Conservation (phyloP, 176 grass and related monocot genomes). For the Lolium perenne region DNA sequence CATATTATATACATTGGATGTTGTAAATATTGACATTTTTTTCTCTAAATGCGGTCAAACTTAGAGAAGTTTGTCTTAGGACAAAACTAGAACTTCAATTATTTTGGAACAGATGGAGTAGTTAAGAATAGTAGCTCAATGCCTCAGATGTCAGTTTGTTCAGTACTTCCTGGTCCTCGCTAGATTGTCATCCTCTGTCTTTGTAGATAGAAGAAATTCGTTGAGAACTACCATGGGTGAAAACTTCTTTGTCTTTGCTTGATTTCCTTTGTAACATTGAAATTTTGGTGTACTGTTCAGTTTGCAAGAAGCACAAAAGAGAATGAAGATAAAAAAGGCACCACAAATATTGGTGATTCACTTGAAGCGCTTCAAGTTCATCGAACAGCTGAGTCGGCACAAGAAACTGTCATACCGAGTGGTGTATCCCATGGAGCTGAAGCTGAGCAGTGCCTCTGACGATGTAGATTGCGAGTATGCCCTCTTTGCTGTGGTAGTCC, state of each 20-base stretch:
- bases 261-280: slow-evolving; percentile 19
- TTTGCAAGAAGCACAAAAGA: slow-evolving; percentile 93
- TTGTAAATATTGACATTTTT: too few species aligned
- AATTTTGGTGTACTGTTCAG: slow-evolving; percentile 43
- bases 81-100: too few species aligned
- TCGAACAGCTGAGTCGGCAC: slow-evolving; percentile 81
- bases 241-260: slow-evolving; percentile 27
- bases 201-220: slow-evolving; percentile 13
- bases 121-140: background rate
- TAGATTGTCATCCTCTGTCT: background rate
- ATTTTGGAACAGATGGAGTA: background rate
- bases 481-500: slow-evolving; percentile 91
- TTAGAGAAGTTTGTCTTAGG: too few species aligned
- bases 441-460: slow-evolving; percentile 66
- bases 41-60: too few species aligned
- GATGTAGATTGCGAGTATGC: slow-evolving; percentile 76
- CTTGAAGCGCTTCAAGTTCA: slow-evolving; percentile 89
- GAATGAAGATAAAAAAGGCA: slow-evolving; percentile 92
- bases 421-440: slow-evolving; percentile 87
- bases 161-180: background rate
- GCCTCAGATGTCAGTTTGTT: background rate
- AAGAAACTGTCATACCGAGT: slow-evolving; percentile 92
- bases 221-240: slow-evolving; percentile 3
- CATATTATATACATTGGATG: too few species aligned
- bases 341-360: slow-evolving; percentile 86